A percentile compares a stretch with the other conserved stretches of the same genome.
Evolutionary conservation across 164 flowering plant species (phyloP).

Genomic region (Nymphaea thermarum): DNA sequence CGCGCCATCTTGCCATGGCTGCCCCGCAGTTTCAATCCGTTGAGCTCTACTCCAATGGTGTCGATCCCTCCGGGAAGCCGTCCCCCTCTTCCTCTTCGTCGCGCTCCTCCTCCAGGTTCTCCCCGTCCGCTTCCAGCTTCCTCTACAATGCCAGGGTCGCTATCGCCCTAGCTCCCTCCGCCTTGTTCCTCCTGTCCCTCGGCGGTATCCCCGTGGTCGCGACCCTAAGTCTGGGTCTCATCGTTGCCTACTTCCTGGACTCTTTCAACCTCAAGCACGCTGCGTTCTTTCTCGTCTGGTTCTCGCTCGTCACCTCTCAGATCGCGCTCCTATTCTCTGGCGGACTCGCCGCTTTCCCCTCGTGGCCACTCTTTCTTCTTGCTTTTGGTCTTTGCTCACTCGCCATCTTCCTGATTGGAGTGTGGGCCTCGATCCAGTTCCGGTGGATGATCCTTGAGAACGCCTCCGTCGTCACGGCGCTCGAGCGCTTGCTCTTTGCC

Average conservation of each 20-base stretch:
- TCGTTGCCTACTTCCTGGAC: slow-evolving; percentile 81
- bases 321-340: slow-evolving; percentile 57
- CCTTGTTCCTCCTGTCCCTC: slow-evolving; percentile 79
- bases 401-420: slow-evolving; percentile 65
- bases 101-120: neutral
- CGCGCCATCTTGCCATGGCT: neutral
- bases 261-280: slow-evolving; percentile 61
- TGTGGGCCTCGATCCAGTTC: slow-evolving; percentile 93
- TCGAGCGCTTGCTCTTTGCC: slow-evolving; percentile 84
- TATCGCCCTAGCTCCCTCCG: slow-evolving; percentile 69
- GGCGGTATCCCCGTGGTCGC: slow-evolving; percentile 83
- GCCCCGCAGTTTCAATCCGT: neutral
- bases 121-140: slow-evolving; percentile 40
- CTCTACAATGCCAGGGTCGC: slow-evolving; percentile 66
- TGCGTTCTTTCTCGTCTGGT: slow-evolving; percentile 82
- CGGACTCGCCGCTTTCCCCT: slow-evolving; percentile 24
- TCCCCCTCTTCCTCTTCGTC: slow-evolving; percentile 22
- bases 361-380: slow-evolving; percentile 39
- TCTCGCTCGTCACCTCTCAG: slow-evolving; percentile 64
- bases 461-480: slow-evolving; percentile 66
- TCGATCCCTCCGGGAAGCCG: slow-evolving; percentile 18
- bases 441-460: slow-evolving; percentile 81
- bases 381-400: slow-evolving; percentile 57
- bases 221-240: slow-evolving; percentile 60
- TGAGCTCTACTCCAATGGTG: slow-evolving; percentile 15